Evolutionary conservation across 352 stramenopile genomes (phyloP), one percentile per base, ranked within the genome.

Genomic region (Globisporangium sylvaticum): DNA sequence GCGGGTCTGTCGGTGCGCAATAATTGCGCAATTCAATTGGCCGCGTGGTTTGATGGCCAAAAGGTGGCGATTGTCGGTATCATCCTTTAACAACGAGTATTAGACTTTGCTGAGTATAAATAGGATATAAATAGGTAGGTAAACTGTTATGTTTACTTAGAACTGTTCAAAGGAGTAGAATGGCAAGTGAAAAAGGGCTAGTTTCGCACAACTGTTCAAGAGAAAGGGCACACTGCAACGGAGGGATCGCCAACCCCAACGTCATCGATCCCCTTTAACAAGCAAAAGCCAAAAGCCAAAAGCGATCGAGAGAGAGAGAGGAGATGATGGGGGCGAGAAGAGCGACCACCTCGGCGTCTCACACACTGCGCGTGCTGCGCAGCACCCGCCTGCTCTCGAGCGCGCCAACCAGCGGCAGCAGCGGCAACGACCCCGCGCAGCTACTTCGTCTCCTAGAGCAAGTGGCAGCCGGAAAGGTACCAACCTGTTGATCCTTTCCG

Each of bases 391-490:
- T 60, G 55, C 29, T 60, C 20, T 60, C 55, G 10, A 29, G 20
- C 8, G 24, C 31, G 7, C n/a, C 31, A 5, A 64, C 22, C 22
- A 57, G 44, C 18, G 18, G 25, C 22, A 64, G 29, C 22, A 57
- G 44, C 18, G 18, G 25, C 22, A 59, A 31, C 24, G 37, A 6
- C 31, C 12, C 55, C 1, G 2, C 29, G 55, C 55, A 60, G 71
- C 42, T 71, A 50, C 65, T 71, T 32, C 65, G 39, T n/a, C 64
- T 91, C 29, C 68, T 91, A 14, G 74, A 91, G 68, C 75, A 75
- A 34, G 83, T 91, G 25, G 81, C 83, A 1, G 74, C 77, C 7
- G 81, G 81, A 53, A 74, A 89, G 65, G 74, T 85, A 32, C 75
- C 18, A 48, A 48, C 39, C 15, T 5, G 15, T n/a, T 48, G 5